Percentiles rank a stretch among this genome's conserved stretches.
phyloP scores from a whole-genome alignment of 108 stramenopile species.

The Cylindrotheca closterium region DNA sequence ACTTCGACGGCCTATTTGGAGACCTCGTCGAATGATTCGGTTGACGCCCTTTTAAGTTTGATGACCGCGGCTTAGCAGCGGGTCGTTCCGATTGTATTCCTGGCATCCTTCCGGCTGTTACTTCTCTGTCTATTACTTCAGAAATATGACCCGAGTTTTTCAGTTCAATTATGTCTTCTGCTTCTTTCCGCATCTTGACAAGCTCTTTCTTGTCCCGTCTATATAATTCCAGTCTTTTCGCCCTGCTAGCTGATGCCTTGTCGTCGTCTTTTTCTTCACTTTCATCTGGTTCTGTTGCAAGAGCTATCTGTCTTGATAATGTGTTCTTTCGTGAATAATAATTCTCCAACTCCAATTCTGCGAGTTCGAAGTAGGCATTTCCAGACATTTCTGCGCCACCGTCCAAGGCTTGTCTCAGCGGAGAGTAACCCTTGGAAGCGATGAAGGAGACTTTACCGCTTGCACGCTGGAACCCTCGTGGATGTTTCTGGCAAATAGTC shows the following conservation, averaged over 20 bases:
- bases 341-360: constrained; percentile 33
- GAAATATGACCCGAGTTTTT: background rate
- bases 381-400: constrained; percentile 17
- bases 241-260: background rate
- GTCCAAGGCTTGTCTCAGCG: constrained; percentile 23
- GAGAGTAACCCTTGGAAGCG: constrained; percentile 14
- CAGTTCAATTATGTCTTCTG: background rate
- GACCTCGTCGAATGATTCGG: background rate
- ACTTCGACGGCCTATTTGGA: too few relatives aligned
- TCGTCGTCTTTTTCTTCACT: background rate
- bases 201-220: background rate
- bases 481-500: constrained; percentile 46
- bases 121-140: background rate
- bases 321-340: constrained; percentile 18
- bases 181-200: background rate
- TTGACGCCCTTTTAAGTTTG: background rate
- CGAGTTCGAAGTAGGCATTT: constrained; percentile 34
- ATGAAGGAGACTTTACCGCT: constrained; percentile 4
- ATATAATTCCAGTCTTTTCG: background rate
- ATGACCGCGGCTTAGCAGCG: background rate
- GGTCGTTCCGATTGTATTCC: background rate
- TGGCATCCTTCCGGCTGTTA: background rate
- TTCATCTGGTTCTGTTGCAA: constrained; percentile 9
- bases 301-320: constrained; percentile 19
- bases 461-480: constrained; percentile 45